Conservation (phyloP, 768 basidiomycete species). For the Mycena galericulata region DNA sequence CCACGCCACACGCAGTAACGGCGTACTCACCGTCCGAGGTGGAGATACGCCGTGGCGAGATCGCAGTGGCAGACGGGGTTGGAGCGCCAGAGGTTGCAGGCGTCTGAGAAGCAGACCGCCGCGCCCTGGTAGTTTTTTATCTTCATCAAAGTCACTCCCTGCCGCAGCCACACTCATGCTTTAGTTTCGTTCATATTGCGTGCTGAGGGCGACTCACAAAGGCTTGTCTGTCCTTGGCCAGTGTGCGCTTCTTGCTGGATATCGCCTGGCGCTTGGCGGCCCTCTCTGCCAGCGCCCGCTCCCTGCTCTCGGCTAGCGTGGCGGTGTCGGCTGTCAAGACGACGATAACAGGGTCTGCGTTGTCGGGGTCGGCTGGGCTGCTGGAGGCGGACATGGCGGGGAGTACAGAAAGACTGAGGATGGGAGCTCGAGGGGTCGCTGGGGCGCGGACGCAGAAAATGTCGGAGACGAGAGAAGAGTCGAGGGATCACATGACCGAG, state of each 20-base stretch:
- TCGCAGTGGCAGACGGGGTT: conserved; percentile 33
- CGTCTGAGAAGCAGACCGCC: conserved; percentile 24
- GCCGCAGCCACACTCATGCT: no score
- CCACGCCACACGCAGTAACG: not conserved
- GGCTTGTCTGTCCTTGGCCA: conserved; percentile 12
- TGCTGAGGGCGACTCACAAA: conserved; percentile 16
- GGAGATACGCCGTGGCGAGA: conserved; percentile 34
- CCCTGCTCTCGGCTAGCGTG: conserved; percentile 10
- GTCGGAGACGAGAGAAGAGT: no score
- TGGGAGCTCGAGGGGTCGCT: not conserved
- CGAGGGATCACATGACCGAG: conserved; percentile 1
- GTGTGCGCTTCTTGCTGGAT: not conserved
- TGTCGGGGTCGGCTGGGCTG: conserved; percentile 20
- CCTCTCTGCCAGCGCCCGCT: conserved; percentile 26
- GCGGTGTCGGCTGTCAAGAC: conserved; percentile 34
- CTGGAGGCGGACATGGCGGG: conserved; percentile 10
- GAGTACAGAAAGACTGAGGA: not conserved
- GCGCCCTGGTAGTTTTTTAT: conserved; percentile 33
- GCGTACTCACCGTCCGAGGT: conserved; percentile 29
- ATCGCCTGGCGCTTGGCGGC: conserved; percentile 23
- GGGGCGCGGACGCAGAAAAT: not conserved
- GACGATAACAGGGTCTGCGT: conserved; percentile 27
- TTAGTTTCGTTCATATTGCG: not conserved
- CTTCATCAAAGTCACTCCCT: conserved; percentile 34
- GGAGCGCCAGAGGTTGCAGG: conserved; percentile 27